A percentile compares a stretch with the other conserved stretches of the same genome.
These are phyloP conservation scores for Linnemannia zychae DNA, from an alignment of 192 early-diverging fungal species.

Conservation along the genomic window DNA sequence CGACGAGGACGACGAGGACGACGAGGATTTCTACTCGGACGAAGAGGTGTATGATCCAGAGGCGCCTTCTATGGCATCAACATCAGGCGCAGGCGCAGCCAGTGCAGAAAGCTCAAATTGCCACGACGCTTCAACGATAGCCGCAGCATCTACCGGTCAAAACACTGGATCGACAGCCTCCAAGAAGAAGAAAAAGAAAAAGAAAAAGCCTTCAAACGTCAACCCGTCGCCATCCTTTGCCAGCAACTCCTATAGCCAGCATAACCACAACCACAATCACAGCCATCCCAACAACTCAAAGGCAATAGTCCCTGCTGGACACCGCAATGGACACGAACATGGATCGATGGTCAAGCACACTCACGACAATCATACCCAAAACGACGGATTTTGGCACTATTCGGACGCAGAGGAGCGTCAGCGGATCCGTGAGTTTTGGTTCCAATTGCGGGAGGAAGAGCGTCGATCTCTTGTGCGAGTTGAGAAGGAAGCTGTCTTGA, in stretches of 20 bases:
- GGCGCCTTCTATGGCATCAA: conserved; percentile 45
- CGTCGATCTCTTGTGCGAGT: conserved; percentile 83
- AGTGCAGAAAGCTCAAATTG: conserved; percentile 18
- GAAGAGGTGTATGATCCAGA: conserved; percentile 63
- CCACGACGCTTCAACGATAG: conserved; percentile 11
- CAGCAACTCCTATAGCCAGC: conserved; percentile 12
- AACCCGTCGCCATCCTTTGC: conserved; percentile 11
- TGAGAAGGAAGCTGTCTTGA: conserved; percentile 88
- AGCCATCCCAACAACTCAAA: conserved; percentile 25
- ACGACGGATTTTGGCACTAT: conserved; percentile 75
- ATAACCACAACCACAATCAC: conserved; percentile 29
- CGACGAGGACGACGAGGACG: conserved; percentile 55
- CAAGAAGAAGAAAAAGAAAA: conserved; percentile 69
- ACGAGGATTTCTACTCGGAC: conserved; percentile 63
- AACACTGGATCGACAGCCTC: conserved; percentile 22
- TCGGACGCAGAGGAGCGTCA: conserved; percentile 82
- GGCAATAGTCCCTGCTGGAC: conserved; percentile 26
- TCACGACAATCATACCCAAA: conserved; percentile 58
- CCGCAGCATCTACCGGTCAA: conserved; percentile 15
- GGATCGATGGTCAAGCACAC: conserved; percentile 36
- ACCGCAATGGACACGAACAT: conserved; percentile 46
- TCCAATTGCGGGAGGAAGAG: conserved; percentile 84
- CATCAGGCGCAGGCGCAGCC: conserved; percentile 7
- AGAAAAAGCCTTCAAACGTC: conserved; percentile 57
- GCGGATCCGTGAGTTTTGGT: conserved; percentile 89